Conservation (phyloP, 1,139 yeast species). For the Debaryomyces nepalensis region DNA sequence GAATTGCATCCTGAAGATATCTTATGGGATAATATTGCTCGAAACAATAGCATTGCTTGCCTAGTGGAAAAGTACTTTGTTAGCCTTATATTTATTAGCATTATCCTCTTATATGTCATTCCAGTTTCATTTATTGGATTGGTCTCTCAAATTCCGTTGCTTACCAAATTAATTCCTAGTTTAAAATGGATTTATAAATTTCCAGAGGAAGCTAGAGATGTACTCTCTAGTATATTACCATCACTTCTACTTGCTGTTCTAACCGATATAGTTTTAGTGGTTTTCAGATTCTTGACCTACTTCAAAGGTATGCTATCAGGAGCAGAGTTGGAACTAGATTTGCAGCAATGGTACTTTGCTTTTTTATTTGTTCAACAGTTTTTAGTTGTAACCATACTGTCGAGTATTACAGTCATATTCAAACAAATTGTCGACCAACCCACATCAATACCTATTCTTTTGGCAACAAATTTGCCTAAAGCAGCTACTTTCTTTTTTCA, state of each 20-base stretch:
- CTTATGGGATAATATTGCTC: constrained; percentile 58
- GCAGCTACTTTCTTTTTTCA: constrained; percentile 84
- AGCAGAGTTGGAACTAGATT: constrained; percentile 57
- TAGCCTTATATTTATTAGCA: constrained; percentile 44
- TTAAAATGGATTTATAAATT: constrained; percentile 53
- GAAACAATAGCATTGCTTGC: constrained; percentile 35
- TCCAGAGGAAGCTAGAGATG: constrained; percentile 57
- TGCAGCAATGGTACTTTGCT: constrained; percentile 69
- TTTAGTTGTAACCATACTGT: constrained; percentile 81
- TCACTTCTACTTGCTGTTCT: constrained; percentile 61
- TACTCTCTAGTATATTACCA: constrained; percentile 63
- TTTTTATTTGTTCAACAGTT: constrained; percentile 83
- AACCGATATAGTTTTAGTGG: constrained; percentile 57
- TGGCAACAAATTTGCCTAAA: constrained; percentile 78
- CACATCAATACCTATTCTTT: constrained; percentile 66
- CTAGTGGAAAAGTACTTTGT: constrained; percentile 46
- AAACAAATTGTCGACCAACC: constrained; percentile 73
- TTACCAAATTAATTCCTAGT: constrained; percentile 59
- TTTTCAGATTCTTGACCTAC: constrained; percentile 53
- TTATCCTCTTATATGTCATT: constrained; percentile 64
- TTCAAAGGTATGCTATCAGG: constrained; percentile 60
- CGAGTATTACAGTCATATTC: constrained; percentile 72
- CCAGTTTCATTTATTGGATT: constrained; percentile 76
- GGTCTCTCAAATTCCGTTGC: constrained; percentile 64
- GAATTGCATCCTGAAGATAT: constrained; percentile 63